Conservation (phyloP, 2,329 filamentous ascomycete species). For the Emmonsiellopsis sp. region DNA sequence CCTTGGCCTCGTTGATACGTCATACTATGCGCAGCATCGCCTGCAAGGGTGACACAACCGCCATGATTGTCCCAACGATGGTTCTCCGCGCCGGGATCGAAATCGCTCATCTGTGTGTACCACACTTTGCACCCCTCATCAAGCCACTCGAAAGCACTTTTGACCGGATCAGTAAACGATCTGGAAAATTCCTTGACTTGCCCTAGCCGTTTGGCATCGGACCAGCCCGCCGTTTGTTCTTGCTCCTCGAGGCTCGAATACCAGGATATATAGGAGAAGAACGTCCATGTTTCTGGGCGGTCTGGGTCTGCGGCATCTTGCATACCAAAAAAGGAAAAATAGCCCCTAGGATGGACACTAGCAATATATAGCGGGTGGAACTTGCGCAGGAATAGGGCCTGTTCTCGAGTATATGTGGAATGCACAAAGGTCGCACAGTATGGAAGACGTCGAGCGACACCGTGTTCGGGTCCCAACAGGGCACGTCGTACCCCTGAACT, state of each 20-base stretch:
- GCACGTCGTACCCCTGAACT: conserved; percentile 55
- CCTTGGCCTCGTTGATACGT: conserved; percentile 18
- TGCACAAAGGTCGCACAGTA: conserved; percentile 39
- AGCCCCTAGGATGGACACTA: conserved; percentile 34
- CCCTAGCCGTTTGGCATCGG: conserved; percentile 12
- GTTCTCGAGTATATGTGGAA: conserved; percentile 31
- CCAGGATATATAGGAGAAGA: conserved; percentile 19
- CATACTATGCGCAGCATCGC: conserved; percentile 18
- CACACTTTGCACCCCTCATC: conserved; percentile 10
- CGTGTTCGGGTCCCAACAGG: conserved; percentile 29
- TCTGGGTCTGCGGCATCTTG: conserved; percentile 16
- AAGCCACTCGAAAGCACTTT: conserved; percentile 17
- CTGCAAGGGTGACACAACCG: conserved; percentile 15
- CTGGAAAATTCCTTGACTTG: conserved; percentile 15
- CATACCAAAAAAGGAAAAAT: conserved; percentile 38
- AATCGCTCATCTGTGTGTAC: conserved; percentile 12
- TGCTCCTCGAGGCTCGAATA: conserved; percentile 7
- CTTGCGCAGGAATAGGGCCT: conserved; percentile 34
- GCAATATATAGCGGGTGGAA: conserved; percentile 38
- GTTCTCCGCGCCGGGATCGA: conserved; percentile 15
- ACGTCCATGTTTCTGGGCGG: conserved; percentile 18
- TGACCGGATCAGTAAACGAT: conserved; percentile 14
- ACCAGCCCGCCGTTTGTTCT: conserved; percentile 1
- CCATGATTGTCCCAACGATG: conserved; percentile 16
- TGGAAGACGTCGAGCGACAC: conserved; percentile 29